These are phyloP conservation scores for Mucor velutinosus DNA, from an alignment of 371 early-diverging fungal species.

Conservation along the genomic window DNA sequence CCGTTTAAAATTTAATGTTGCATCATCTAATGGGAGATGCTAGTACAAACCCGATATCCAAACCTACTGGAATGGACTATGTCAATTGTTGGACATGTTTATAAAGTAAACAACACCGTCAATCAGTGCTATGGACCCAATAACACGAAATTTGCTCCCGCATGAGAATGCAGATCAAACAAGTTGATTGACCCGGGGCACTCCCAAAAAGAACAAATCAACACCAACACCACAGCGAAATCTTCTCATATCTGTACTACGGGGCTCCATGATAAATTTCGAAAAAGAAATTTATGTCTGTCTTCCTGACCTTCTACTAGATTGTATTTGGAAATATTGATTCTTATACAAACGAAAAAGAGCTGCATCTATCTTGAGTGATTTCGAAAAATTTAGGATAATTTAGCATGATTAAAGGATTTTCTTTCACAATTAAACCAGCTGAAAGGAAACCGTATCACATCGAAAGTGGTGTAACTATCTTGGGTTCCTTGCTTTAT, in stretches of 20 bases:
- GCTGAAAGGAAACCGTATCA: not conserved
- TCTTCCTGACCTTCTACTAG: not conserved
- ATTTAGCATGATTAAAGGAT: not conserved
- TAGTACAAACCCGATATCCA: not conserved
- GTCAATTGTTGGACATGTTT: not conserved
- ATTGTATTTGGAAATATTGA: not conserved
- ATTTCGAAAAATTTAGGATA: not conserved
- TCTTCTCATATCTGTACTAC: slow-evolving; percentile 1
- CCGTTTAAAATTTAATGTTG: not conserved
- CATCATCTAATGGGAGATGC: not conserved
- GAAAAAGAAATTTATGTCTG: not conserved
- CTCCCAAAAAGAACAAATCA: slow-evolving; percentile 3
- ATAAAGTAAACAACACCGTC: not conserved
- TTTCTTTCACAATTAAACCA: not conserved
- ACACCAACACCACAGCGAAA: slow-evolving; percentile 2
- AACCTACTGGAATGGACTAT: not conserved
- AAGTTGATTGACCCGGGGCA: not conserved
- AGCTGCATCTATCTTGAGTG: not conserved
- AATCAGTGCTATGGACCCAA: not conserved
- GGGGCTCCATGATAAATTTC: not conserved
- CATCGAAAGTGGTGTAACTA: not conserved
- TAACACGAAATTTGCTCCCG: not conserved
- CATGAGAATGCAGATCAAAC: not conserved
- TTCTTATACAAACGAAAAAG: not conserved
- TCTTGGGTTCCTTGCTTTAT: not conserved